Base-by-base conservation (phyloP, 2,329 filamentous ascomycete species). In the Trichoderma sp. region DNA sequence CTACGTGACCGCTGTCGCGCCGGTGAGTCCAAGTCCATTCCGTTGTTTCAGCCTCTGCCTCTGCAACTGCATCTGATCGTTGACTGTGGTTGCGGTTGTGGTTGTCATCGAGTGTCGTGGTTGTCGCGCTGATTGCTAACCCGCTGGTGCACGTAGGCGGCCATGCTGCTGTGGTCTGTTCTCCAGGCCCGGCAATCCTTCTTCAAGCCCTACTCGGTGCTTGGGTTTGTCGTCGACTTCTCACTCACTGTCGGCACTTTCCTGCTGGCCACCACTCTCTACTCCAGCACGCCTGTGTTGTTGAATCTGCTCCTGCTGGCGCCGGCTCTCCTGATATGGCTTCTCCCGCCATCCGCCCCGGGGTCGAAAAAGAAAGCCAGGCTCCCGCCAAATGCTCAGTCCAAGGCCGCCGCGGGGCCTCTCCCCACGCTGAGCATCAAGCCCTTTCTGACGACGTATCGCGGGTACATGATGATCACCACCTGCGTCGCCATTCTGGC, bases 401-500 rank as follows among this genome's bases (percentile, higher is more conserved):
- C 76, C 63, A 78, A 78, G 69, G 70, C 71, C 17, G 19, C 26
- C 19, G 44, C 59, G 34, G 69, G 65, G 14, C 70, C 71, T 59
- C 70, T 74, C 57, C 71, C 74, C 56, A 79, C 80, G 24, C 80
- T 97, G 17, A 91, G 94, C 0, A 85, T 90, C 68, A 96, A 96
- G 78, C 92, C 95, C 0, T 98, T 97, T 79, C 82, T 99, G 68
- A 98, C 95, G 3, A 90, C 88, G 34, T 99, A 97, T 74, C 89
- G 95, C 62, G 93, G 92, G 2, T 87, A 88, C 57, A 96, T 99
- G 93, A 88, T 99, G 83, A 84, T 96, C 58, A 84, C 91, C 69
- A 99, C 95, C 7, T 96, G 92, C 73, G 79, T 95, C 52, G 91
- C 92, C 60, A 98, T 99, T 70, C 84, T 99, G n/a, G 95, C 95